Base-by-base conservation (phyloP, 2,329 filamentous ascomycete species). In the Waltergamsia citrina region DNA sequence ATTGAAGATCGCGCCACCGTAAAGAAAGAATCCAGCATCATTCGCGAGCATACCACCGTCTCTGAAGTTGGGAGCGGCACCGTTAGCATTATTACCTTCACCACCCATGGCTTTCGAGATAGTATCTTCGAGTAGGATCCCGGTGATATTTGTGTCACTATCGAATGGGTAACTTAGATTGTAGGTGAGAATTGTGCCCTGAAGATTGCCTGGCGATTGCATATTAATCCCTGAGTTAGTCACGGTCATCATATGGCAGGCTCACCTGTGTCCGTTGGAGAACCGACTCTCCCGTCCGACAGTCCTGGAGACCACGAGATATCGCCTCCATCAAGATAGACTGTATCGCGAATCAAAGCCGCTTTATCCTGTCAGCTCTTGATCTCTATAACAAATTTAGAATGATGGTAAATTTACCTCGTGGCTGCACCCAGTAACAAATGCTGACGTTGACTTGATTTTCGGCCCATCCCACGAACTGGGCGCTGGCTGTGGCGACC, bases 31-130 rank as follows among this genome's bases (percentile, higher is more conserved):
- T 39, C 80, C 67, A 32, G 67, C 56, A 38, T 83, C 60, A 43
- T 83, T 85, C 31, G 66, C 68, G 21, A 85, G 67, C 57, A 85
- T 70, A 7, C 63, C 71, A 3, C 81, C 81, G 39, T 81, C 77
- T 12, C 62, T 40, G 40, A 71, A 81, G 42, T 71, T 71, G 0
- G 75, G 74, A 0, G 65, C 62, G 29, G 68, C 39, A 40, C 70
- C 71, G 41, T 68, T 73, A 21, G 61, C 61, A 14, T 65, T 73
- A 14, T 65, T 73, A n/a, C 63, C 64, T 4, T 53, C 52, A 4
- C 60, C 60, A 6, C 66, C 60, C 1, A 50, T 39, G 0, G 61
- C 62, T 40, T 75, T 78, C 3, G 64, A 57, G 24, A 71, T 48
- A 0, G 49, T 55, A 2, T 53, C 49, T 7, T 53, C 42, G 3